Conservation (phyloP, 306 rosid species). For the Citrullus mucosospermus region DNA sequence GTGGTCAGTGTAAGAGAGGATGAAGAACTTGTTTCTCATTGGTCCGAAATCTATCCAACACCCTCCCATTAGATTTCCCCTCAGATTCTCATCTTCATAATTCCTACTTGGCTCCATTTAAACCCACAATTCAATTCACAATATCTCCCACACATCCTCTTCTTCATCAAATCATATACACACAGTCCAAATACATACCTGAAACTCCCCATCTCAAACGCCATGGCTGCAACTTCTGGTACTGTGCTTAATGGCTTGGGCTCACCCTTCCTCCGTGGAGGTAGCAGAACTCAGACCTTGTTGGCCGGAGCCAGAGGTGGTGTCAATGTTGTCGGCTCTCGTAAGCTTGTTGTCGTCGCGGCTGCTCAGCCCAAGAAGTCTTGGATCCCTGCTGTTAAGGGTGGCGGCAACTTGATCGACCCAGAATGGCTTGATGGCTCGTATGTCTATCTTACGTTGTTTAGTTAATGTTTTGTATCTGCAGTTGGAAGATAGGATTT, state of each 20-base stretch:
- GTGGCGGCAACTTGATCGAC: slow-evolving; percentile 57
- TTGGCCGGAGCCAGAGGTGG: slow-evolving; percentile 33
- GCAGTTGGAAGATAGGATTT: not conserved
- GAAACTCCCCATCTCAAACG: not conserved
- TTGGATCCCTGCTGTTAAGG: slow-evolving; percentile 59
- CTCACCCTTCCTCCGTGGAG: slow-evolving; percentile 70
- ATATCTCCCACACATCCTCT: slow-evolving; percentile 7
- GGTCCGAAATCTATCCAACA: slow-evolving; percentile 86
- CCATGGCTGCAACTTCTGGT: slow-evolving; percentile 91
- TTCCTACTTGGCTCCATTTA: slow-evolving; percentile 48
- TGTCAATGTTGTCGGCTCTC: slow-evolving; percentile 24
- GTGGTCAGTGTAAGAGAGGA: slow-evolving; percentile 19
- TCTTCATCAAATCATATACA: not conserved
- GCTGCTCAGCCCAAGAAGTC: slow-evolving; percentile 62
- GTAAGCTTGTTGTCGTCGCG: slow-evolving; percentile 45
- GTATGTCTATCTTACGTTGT: slow-evolving; percentile 31
- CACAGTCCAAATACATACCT: not conserved
- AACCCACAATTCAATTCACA: slow-evolving; percentile 20
- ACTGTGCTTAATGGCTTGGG: slow-evolving; percentile 71
- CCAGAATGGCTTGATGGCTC: slow-evolving; percentile 99
- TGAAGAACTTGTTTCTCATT: slow-evolving; percentile 42
- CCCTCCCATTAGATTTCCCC: slow-evolving; percentile 24
- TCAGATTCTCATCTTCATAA: slow-evolving; percentile 45
- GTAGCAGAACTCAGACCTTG: slow-evolving; percentile 52
- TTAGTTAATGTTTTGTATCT: not conserved